Evolutionary conservation across 768 basidiomycete genomes (phyloP), one percentile per base, ranked within the genome.

Genomic region (Gautieria morchelliformis): DNA sequence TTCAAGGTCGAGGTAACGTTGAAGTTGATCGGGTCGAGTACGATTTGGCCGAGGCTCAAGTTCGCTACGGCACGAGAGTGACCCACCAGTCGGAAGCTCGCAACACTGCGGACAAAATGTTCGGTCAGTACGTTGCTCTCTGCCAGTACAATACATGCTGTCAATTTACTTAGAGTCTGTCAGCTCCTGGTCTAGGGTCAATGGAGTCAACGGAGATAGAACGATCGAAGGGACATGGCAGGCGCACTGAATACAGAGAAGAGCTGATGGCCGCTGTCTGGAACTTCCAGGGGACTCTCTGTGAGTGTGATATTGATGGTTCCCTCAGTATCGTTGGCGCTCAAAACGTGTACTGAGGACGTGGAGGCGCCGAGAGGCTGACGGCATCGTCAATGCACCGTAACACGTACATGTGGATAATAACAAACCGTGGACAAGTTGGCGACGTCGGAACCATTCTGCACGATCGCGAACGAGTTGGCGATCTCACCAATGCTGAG

Each of bases 11-110:
- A 81, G 7, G 83, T 73, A 3, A 87, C 85, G 60, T 87, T 80
- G 65, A 89, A 84, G 57, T 79, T 79, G 67, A 89, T 87, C 5
- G 83, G 77, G 65, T 85, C 78, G 8, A 89, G 74, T n/a, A 78
- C 81, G 57, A 89, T 79, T 62, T 78, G 72, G 40, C 86, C 86
- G 53, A 87, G 73, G 64, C 77, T 79, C 64, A 76, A 75, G 60
- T 75, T 82, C 20, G 85, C 80, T 9, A 84, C 68, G 4, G 86
- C 79, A 19, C 73, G 72, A 53, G 85, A 81, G 59, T 76, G 72
- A 35, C 85, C 85, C 46, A 81, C 69, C 39, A 88, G 74, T 41
- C 72, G 71, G 68, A 88, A 87, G 10, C 76, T 67, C 33, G 75
- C 45, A 7, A 56, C 50, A 7, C 60, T 61, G 60, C 37, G 5